A percentile compares a stretch with the other conserved stretches of the same genome.
Conservation (phyloP, 163 green algal genomes). For the Chlamydomonas reinhardtii region DNA sequence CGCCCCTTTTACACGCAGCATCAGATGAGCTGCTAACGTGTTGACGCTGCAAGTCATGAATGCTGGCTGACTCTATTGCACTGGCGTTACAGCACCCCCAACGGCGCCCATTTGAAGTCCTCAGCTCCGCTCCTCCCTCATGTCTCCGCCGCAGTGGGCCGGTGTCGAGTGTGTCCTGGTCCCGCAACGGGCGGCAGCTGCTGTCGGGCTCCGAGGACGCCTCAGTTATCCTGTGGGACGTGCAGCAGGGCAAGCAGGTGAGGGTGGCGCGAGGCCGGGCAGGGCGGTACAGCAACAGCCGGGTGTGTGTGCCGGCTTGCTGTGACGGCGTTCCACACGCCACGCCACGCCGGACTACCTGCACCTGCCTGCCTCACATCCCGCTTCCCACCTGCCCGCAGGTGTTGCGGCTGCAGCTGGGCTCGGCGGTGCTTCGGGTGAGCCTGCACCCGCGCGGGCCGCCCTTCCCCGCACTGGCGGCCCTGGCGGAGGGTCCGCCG, state of each 20-base stretch:
- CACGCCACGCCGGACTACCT: too few relatives aligned
- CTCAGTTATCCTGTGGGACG: slow-evolving; percentile 72
- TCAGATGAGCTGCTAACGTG: too few relatives aligned
- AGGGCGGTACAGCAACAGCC: too few relatives aligned
- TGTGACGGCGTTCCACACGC: too few relatives aligned
- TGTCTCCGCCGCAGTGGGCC: slow-evolving; percentile 4
- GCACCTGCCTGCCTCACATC: too few relatives aligned
- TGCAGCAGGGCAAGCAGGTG: slow-evolving; percentile 66
- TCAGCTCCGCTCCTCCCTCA: too few relatives aligned
- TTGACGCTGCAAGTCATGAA: too few relatives aligned
- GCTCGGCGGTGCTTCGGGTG: slow-evolving; percentile 28
- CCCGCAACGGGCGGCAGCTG: slow-evolving; percentile 69
- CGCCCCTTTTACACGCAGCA: too few relatives aligned
- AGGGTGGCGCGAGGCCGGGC: not conserved
- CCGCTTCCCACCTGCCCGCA: not conserved
- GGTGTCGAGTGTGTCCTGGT: slow-evolving; percentile 79
- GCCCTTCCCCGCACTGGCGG: slow-evolving; percentile 27
- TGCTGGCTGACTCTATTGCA: too few relatives aligned
- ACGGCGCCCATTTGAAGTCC: too few relatives aligned
- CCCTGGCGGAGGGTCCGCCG: slow-evolving; percentile 41
- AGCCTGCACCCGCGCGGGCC: slow-evolving; percentile 37
- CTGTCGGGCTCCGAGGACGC: slow-evolving; percentile 69
- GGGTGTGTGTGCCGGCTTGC: too few relatives aligned
- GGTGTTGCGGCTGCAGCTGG: not conserved
- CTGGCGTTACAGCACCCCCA: too few relatives aligned